phyloP scores from a whole-genome alignment of 257 asterid species.

The Primulina tabacum region DNA sequence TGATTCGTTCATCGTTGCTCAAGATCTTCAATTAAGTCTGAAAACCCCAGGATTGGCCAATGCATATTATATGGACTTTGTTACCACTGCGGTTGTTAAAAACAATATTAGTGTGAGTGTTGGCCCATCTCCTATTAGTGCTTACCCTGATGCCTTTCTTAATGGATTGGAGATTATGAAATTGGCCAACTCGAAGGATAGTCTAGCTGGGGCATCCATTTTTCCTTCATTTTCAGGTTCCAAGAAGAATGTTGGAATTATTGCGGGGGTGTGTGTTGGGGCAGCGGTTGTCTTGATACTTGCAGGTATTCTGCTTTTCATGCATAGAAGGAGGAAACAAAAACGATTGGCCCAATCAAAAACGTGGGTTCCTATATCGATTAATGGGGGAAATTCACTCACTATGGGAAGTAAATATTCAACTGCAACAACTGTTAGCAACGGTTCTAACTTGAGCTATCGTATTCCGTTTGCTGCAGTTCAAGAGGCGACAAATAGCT shows the following conservation, averaged over 20 bases:
- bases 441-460: constrained; percentile 62
- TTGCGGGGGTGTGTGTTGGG: constrained; percentile 63
- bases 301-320: constrained; percentile 34
- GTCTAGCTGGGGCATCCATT: constrained; percentile 50
- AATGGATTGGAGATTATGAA: constrained; percentile 81
- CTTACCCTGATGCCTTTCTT: constrained; percentile 51
- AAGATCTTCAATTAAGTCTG: constrained; percentile 47
- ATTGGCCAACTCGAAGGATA: constrained; percentile 54
- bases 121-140: constrained; percentile 52
- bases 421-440: constrained; percentile 65
- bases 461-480: constrained; percentile 73
- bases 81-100: constrained; percentile 36
- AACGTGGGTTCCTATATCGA: constrained; percentile 70
- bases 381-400: constrained; percentile 58
- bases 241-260: constrained; percentile 51
- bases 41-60: constrained; percentile 38
- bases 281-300: constrained; percentile 29
- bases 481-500: constrained; percentile 64
- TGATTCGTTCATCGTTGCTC: constrained; percentile 38
- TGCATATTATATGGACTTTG: constrained; percentile 58
- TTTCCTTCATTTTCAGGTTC: constrained; percentile 36
- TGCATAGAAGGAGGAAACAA: constrained; percentile 41
- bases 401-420: constrained; percentile 85
- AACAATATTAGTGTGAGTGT: constrained; percentile 48
- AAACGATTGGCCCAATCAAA: constrained; percentile 51